Conservation (phyloP, 169 alveolate species). For the Plasmodium reichenowi region DNA sequence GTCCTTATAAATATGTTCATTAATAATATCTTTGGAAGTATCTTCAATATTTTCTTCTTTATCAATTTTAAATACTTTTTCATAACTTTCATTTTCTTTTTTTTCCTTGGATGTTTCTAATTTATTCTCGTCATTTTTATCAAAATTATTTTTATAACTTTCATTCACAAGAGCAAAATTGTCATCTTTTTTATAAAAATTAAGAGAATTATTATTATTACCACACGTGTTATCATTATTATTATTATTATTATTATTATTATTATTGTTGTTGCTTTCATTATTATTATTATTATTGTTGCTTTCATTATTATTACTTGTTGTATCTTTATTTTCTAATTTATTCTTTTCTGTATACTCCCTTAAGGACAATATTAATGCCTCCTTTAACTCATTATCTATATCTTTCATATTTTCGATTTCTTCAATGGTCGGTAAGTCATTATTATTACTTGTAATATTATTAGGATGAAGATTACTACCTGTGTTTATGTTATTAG, state of each 20-base stretch:
- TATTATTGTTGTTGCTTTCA: background rate
- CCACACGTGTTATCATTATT: background rate
- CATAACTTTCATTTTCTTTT: conserved; percentile 73
- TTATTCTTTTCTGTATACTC: conserved; percentile 61
- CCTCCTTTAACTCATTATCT: conserved; percentile 63
- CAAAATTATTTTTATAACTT: conserved; percentile 46
- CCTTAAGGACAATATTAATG: conserved; percentile 34
- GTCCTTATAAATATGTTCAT: conserved; percentile 8
- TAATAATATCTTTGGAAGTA: conserved; percentile 3
- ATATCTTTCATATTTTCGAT: conserved; percentile 71
- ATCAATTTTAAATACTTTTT: conserved; percentile 50
- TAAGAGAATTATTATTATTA: background rate
- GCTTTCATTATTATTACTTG: background rate
- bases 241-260: background rate
- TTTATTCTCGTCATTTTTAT: conserved; percentile 4
- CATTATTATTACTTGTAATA: background rate
- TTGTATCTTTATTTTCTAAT: background rate
- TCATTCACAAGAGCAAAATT: conserved; percentile 48
- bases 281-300: background rate
- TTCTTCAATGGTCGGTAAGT: conserved; percentile 61
- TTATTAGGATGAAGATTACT: too few species aligned
- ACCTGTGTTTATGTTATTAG: too few species aligned
- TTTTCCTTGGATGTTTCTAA: conserved; percentile 22
- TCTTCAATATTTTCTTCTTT: conserved; percentile 44
- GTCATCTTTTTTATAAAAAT: conserved; percentile 15